Percentiles rank a stretch among this genome's conserved stretches.
phyloP scores from a whole-genome alignment of 148 eudicot genomes.

The Fagopyrum homotropicum region DNA sequence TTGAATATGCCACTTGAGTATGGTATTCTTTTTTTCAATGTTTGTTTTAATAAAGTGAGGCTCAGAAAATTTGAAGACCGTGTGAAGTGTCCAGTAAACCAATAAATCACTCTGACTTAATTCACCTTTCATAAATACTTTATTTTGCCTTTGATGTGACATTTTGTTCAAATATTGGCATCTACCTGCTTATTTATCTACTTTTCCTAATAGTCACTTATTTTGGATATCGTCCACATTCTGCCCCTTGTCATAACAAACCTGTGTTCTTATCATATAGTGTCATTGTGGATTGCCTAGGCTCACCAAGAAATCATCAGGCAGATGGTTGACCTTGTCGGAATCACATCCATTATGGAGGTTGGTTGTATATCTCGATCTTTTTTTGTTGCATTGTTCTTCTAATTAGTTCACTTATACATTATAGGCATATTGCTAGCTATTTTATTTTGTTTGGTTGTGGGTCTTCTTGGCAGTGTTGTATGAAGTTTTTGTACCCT shows the following conservation, averaged over 20 bases:
- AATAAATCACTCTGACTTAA: neutral
- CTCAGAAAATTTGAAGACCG: too few relatives aligned
- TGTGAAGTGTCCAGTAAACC: too few relatives aligned
- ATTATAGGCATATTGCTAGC: too few relatives aligned
- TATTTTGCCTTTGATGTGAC: neutral
- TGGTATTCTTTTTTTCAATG: neutral
- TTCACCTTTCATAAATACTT: neutral
- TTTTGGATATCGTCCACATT: neutral
- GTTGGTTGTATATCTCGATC: slow-evolving; percentile 30
- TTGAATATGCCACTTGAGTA: neutral
- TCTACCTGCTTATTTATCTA: neutral
- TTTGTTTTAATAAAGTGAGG: too few relatives aligned
- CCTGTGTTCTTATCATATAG: neutral
- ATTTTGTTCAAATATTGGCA: neutral
- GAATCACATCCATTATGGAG: slow-evolving; percentile 98
- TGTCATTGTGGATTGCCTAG: slow-evolving; percentile 26
- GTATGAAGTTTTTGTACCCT: neutral
- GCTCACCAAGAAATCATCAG: slow-evolving; percentile 65
- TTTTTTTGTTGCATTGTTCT: slow-evolving; percentile 14
- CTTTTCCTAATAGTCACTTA: neutral
- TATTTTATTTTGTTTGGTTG: too few relatives aligned
- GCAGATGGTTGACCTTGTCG: slow-evolving; percentile 88
- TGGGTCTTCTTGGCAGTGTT: too few relatives aligned
- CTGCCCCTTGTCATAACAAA: neutral
- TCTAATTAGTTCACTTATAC: neutral